phyloP scores from a whole-genome alignment of 768 basidiomycete genomes.

The Boletus reticulatus region DNA sequence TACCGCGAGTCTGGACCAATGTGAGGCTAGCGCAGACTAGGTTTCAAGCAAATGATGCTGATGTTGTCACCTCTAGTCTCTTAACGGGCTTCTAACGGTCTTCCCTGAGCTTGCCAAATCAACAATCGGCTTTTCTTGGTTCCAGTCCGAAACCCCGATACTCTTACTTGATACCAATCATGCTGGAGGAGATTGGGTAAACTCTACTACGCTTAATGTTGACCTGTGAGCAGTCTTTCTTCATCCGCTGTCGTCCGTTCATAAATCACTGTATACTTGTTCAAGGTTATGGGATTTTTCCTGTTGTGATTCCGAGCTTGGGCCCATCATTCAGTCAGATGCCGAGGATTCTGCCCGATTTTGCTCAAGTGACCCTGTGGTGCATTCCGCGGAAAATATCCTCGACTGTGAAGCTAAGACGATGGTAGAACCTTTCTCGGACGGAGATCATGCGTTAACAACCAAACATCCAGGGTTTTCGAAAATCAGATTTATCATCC shows the following conservation, averaged over 20 bases:
- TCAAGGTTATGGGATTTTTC: constrained; percentile 26
- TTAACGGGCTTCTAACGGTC: constrained; percentile 14
- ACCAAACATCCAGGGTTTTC: constrained; percentile 7
- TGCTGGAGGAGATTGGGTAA: constrained; percentile 16
- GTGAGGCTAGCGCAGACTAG: constrained; percentile 16
- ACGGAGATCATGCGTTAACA: constrained; percentile 3
- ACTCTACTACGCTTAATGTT: constrained; percentile 16
- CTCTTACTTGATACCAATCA: constrained; percentile 18
- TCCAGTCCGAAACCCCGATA: constrained; percentile 28
- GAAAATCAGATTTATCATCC: neutral
- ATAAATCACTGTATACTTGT: neutral
- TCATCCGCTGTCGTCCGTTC: neutral
- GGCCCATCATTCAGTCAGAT: neutral
- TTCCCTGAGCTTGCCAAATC: constrained; percentile 27
- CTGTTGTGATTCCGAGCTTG: constrained; percentile 21
- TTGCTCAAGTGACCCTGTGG: neutral
- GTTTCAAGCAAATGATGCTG: neutral
- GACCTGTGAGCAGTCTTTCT: constrained; percentile 18
- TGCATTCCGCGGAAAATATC: neutral
- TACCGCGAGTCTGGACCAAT: constrained; percentile 29
- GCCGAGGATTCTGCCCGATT: neutral
- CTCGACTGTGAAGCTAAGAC: neutral
- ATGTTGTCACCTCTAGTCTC: constrained; percentile 28
- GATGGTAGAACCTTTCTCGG: constrained; percentile 14
- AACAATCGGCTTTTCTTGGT: constrained; percentile 20